Percentiles rank a stretch among this genome's conserved stretches.
phyloP scores from a whole-genome alignment of 202 grass and related monocot genomes.

The Schoenoplectus triqueter region DNA sequence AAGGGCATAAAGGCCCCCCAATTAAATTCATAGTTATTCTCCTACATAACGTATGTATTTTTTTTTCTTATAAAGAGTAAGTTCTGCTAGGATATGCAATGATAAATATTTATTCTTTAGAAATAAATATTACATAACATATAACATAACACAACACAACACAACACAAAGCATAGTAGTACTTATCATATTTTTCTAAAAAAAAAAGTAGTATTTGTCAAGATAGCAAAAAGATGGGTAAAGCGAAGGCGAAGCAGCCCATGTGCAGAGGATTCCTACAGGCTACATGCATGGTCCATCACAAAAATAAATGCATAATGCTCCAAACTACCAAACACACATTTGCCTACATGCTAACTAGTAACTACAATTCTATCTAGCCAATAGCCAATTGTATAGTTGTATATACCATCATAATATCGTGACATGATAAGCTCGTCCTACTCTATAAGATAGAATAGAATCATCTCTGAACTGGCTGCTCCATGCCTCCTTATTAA shows the following conservation, averaged over 20 bases:
- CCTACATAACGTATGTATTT: too few species aligned
- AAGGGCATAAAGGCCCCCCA: conserved; percentile 16
- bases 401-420: background rate
- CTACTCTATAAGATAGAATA: background rate
- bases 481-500: conserved; percentile 3
- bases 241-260: background rate
- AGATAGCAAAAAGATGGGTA: background rate
- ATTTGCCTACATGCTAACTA: conserved; percentile 16
- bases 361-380: conserved; percentile 18
- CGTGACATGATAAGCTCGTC: background rate
- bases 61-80: too few species aligned
- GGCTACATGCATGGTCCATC: conserved; percentile 22
- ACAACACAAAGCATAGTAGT: background rate
- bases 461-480: background rate
- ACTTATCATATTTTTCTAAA: background rate
- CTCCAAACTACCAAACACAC: conserved; percentile 20
- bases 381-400: conserved; percentile 5
- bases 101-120: background rate
- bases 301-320: conserved; percentile 19
- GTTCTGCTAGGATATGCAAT: too few species aligned
- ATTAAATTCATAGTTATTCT: background rate
- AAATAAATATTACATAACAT: background rate
- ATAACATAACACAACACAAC: background rate
- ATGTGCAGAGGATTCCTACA: conserved; percentile 34
- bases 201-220: background rate